phyloP scores from a whole-genome alignment of 2,329 filamentous ascomycete species.

The Penicillium italicum region DNA sequence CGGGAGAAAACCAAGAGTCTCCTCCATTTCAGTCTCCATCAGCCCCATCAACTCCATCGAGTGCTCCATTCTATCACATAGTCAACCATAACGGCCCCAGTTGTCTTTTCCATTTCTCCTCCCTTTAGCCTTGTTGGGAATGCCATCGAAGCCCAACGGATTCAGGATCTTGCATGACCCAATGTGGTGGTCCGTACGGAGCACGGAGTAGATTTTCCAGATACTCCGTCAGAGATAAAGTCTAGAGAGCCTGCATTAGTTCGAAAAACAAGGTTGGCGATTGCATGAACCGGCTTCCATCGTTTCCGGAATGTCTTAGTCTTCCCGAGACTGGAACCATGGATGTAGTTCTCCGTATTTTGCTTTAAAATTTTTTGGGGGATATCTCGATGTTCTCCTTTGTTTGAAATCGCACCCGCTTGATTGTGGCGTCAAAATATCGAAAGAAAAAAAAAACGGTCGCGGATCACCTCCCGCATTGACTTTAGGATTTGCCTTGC shows the following conservation, averaged over 20 bases:
- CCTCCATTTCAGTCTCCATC: not conserved
- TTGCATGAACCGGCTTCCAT: slow-evolving; percentile 26
- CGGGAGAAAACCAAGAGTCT: slow-evolving; percentile 12
- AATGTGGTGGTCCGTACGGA: slow-evolving; percentile 10
- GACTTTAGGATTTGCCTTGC: slow-evolving; percentile 12
- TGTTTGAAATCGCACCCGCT: not conserved
- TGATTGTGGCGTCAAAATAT: not conserved
- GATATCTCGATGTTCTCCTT: not conserved
- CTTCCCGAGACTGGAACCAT: slow-evolving; percentile 1
- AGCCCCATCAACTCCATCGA: not conserved
- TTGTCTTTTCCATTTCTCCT: not conserved
- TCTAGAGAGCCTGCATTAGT: slow-evolving; percentile 29
- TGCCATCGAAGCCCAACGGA: not conserved
- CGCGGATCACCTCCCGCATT: not conserved
- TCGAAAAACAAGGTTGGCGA: slow-evolving; percentile 22
- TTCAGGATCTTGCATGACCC: slow-evolving; percentile 5
- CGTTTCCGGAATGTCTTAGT: slow-evolving; percentile 10
- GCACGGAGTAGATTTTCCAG: not conserved
- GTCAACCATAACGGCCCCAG: slow-evolving; percentile 5
- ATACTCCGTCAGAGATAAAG: not conserved
- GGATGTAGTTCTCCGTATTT: not conserved
- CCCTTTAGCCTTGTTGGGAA: slow-evolving; percentile 5
- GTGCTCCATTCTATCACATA: not conserved
- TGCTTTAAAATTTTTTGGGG: not conserved
- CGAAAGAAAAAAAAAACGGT: slow-evolving; percentile 6